These are phyloP conservation scores for Xylaria hypoxylon DNA, from an alignment of 2,329 filamentous ascomycete species.

Conservation along the genomic window DNA sequence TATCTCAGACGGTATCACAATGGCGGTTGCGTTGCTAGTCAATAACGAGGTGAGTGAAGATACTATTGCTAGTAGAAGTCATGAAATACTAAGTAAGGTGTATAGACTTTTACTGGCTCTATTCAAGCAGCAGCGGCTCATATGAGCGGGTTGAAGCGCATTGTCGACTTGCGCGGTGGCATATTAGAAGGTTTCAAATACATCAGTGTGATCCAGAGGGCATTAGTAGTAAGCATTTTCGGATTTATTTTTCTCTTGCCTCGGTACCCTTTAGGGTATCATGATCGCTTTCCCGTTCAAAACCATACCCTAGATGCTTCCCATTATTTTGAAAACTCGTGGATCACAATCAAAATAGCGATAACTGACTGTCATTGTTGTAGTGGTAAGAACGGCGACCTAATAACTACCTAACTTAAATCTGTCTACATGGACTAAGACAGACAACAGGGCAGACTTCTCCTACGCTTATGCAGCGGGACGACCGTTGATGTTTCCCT, in stretches of 20 bases:
- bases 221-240: constrained; percentile 40
- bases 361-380: not conserved
- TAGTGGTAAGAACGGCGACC: constrained; percentile 43
- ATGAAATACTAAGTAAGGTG: constrained; percentile 7
- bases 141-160: constrained; percentile 50
- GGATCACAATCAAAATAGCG: not conserved
- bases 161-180: constrained; percentile 50
- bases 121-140: constrained; percentile 49
- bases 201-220: constrained; percentile 49
- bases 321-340: too few relatives aligned
- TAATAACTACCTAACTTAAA: not conserved
- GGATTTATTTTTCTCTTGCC: not conserved
- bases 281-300: too few relatives aligned
- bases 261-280: not conserved
- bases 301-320: too few relatives aligned
- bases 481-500: constrained; percentile 48
- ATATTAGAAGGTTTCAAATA: constrained; percentile 50
- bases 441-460: constrained; percentile 49
- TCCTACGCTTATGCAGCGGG: constrained; percentile 50
- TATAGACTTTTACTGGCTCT: constrained; percentile 49
- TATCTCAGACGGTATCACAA: constrained; percentile 51
- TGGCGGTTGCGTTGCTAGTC: constrained; percentile 51
- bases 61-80: not conserved
- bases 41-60: constrained; percentile 48
- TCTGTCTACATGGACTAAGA: constrained; percentile 32